Conservation (phyloP, 2,329 filamentous ascomycete genomes). For the Apiospora sp. region DNA sequence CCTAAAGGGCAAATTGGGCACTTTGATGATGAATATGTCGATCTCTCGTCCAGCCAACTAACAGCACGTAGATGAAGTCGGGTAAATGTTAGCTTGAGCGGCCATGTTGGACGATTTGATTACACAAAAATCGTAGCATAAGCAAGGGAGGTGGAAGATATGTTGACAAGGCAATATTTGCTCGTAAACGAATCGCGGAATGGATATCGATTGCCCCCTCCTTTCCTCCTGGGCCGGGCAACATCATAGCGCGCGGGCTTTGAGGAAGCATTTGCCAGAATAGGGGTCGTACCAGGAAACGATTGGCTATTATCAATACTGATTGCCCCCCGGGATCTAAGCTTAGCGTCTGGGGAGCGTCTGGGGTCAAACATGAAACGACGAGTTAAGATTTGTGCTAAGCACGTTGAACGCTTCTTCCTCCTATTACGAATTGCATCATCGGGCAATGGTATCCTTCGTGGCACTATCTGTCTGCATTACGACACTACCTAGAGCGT, state of each 20-base stretch:
- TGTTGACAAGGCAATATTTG: background rate
- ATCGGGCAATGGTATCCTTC: background rate
- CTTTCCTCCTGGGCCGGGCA: background rate
- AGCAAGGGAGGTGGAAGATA: background rate
- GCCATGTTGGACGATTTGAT: background rate
- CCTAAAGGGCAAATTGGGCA: background rate
- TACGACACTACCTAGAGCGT: background rate
- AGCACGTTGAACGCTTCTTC: background rate
- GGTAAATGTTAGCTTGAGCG: background rate
- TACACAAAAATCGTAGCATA: background rate
- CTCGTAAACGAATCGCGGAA: background rate
- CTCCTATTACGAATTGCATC: background rate
- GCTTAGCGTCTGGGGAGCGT: constrained; percentile 16
- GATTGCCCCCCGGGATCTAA: constrained; percentile 5
- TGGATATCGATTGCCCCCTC: background rate
- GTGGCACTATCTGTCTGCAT: background rate
- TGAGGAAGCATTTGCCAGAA: background rate
- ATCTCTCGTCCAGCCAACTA: background rate
- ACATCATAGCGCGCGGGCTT: background rate
- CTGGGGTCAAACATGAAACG: constrained; percentile 8
- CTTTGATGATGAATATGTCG: background rate
- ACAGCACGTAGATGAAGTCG: background rate
- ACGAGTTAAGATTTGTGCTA: constrained; percentile 7
- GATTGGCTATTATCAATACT: background rate
- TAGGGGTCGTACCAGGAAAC: background rate